Base-by-base conservation (phyloP, 768 basidiomycete genomes). In the Trichaptum fuscoviolaceum region DNA sequence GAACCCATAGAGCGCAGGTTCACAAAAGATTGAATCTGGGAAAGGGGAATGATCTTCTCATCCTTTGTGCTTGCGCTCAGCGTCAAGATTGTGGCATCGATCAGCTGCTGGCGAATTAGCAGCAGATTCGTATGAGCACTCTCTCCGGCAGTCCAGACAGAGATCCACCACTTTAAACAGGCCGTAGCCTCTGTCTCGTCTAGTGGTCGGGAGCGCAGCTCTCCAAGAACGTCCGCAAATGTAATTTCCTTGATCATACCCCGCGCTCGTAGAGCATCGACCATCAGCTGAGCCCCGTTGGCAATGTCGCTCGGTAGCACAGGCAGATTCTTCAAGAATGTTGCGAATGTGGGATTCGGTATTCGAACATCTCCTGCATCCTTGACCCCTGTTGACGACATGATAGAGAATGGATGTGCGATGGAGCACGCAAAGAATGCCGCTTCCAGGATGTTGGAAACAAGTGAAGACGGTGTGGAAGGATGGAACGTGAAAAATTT, bases 401-500 rank as follows among this genome's bases (percentile, higher is more conserved):
- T 82, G 42, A 99, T 79, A 0, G 88, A 85, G 72, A 96, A 84
- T 0, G 80, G 77, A 2, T 77, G 74, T 17, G 76, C 78, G 1
- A 75, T 70, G 10, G 82, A 80, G 68, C 89, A 92, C 0, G 80
- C 75, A 74, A 95, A 97, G 78, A 98, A 98, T 1, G 90, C 87
- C 0, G 81, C 77, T 73, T 94, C 90, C 66, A 96, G 83, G 18
- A 85, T 75, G 10, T 76, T 77, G 0, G 93, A 88, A 34, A 98
- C 92, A 61, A 91, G 85, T 1, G 86, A 74, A 0, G 92, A 93
- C 0, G 96, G 96, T 0, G 96, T 96, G 0, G 96, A 96, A 1
- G 84, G 79, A 69, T 88, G 85, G 76, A 94, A 98, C 1, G 92
- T 90, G 80, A 97, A 98, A 79, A 97, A 97, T 67, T 86, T 87